phyloP scores from a whole-genome alignment of 345 rosid species.

The Salix udensis region DNA sequence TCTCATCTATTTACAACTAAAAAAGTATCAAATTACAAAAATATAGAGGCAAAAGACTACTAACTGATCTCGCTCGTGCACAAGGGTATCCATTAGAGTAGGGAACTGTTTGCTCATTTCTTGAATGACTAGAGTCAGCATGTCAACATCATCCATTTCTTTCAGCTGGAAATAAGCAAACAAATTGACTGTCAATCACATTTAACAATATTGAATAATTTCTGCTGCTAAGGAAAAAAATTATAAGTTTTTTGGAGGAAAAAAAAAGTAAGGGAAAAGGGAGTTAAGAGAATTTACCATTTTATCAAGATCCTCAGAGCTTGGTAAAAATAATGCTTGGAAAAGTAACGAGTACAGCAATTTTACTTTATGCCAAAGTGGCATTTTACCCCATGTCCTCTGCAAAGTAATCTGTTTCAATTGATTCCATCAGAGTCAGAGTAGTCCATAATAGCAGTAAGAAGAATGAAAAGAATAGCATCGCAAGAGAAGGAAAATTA shows the following conservation, averaged over 20 bases:
- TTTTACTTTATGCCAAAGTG: conserved; percentile 82
- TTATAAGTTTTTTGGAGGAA: not conserved
- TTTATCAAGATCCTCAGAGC: conserved; percentile 69
- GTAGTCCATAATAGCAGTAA: not conserved
- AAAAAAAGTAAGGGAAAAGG: not conserved
- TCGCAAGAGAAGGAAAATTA: not conserved
- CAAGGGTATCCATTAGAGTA: conserved; percentile 87
- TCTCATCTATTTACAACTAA: not conserved
- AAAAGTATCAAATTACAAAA: not conserved
- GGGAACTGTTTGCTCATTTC: conserved; percentile 99
- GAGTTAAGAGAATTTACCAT: conserved; percentile 39
- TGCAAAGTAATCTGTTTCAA: conserved; percentile 61
- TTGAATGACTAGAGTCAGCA: conserved; percentile 93
- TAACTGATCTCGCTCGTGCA: conserved; percentile 96
- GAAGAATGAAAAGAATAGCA: not conserved
- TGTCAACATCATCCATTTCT: conserved; percentile 88
- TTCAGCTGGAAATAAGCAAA: conserved; percentile 54
- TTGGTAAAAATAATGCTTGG: conserved; percentile 82
- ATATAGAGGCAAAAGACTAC: conserved; percentile 29
- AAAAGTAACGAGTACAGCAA: conserved; percentile 55
- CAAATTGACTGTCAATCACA: conserved; percentile 13
- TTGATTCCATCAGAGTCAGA: not conserved
- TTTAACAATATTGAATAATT: conserved; percentile 5
- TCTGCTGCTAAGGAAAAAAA: not conserved
- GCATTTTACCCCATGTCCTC: conserved; percentile 87